A percentile compares a stretch with the other conserved stretches of the same genome.
Conservation (phyloP, 352 stramenopile species). For the Phytophthora agathidicida region DNA sequence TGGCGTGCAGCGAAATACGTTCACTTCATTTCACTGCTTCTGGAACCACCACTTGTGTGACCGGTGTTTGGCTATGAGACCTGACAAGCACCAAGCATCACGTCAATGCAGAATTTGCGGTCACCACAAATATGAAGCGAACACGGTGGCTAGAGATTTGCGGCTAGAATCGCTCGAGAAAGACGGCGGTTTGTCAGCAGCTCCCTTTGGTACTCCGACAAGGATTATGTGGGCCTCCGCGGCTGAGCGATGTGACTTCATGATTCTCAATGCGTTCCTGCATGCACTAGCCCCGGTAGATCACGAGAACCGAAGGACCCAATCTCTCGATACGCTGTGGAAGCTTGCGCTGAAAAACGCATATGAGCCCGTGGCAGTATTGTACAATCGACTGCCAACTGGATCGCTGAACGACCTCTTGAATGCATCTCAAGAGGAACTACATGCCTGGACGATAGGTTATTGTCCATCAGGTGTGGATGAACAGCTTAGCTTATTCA, state of each 20-base stretch:
- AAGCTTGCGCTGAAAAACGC: constrained; percentile 41
- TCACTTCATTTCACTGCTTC: constrained; percentile 52
- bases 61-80: constrained; percentile 41
- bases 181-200: too few species aligned
- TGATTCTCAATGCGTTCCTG: constrained; percentile 56
- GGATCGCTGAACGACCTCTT: constrained; percentile 46
- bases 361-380: constrained; percentile 20
- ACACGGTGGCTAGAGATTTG: constrained; percentile 28
- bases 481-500: constrained; percentile 38
- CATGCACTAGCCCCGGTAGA: constrained; percentile 52
- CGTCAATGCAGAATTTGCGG: constrained; percentile 39
- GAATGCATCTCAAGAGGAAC: constrained; percentile 6
- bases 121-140: constrained; percentile 36
- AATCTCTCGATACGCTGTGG: constrained; percentile 42
- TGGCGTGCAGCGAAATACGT: constrained; percentile 10
- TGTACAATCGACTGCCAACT: constrained; percentile 37
- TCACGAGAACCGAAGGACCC: constrained; percentile 32
- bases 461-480: constrained; percentile 26
- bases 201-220: not conserved
- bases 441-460: not conserved
- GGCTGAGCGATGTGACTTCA: constrained; percentile 46
- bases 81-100: not conserved
- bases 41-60: constrained; percentile 54
- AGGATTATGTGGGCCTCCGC: constrained; percentile 18
- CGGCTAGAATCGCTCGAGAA: not conserved